Evolutionary conservation across 768 basidiomycete species (phyloP), one percentile per base, ranked within the genome.

Genomic region (Pholiota microspora): DNA sequence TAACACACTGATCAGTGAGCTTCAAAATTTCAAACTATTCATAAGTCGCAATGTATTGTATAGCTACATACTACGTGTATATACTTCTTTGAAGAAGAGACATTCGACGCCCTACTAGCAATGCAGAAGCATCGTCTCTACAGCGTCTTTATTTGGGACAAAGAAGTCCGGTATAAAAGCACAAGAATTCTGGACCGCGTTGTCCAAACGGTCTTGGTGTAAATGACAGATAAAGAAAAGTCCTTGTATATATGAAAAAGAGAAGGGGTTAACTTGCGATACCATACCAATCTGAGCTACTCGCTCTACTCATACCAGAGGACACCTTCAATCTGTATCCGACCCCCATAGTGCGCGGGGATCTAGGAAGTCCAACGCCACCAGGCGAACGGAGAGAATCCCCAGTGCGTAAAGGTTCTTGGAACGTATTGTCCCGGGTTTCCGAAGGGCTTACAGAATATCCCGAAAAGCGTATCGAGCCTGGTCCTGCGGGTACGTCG

Each of bases 401-500:
- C n/a, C 46, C 51, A 13, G 55, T 46, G 40, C 49, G 54, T 36
- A 59, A 44, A 21, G 45, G 59, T 16, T 51, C 55, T 13, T 58
- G 56, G 36, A 58, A 45, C 9, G 53, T 38, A 13, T 54, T 38
- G 24, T 45, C 27, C 23, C 45, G 56, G 27, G 45, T 34, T 7
- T 57, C 49, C 48, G 63, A 62, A 3, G 59, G 63, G 51, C 63
- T 66, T 12, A 67, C 54, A 2, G 70, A 70, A 32, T 62, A 66
- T 7, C 62, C 58, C 3, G 71, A 67, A n/a, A 67, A 61, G 3
- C 63, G 51, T 53, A 66, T 63, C 0, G 69, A 69, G 15, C 53
- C 56, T 18, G 62, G 63, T 32, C 64, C 69, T 10, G 60, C 56
- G 32, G 71, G 68, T 18, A 73, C 66, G 36, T 73, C 68, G 18